A percentile compares a stretch with the other conserved stretches of the same genome.
Conservation (phyloP, 106 monocot species). For the Gastrodia elata region DNA sequence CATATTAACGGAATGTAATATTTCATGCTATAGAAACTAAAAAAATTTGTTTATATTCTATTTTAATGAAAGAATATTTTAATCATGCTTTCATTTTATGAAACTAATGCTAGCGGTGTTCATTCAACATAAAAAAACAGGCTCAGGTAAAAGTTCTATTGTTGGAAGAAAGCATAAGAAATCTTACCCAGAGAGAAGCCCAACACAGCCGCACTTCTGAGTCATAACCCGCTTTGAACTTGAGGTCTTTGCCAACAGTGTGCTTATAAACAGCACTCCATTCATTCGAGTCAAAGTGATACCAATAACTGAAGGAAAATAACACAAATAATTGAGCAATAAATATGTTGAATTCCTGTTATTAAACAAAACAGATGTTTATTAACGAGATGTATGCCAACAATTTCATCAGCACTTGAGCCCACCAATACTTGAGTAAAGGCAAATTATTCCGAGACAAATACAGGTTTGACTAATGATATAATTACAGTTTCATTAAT, state of each 20-base stretch:
- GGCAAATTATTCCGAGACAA: too few species aligned
- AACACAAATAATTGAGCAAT: background rate
- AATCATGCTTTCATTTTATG: background rate
- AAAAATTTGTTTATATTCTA: background rate
- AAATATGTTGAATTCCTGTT: too few species aligned
- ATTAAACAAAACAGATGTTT: too few species aligned
- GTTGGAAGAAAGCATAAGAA: background rate
- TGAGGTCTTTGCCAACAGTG: conserved; percentile 52
- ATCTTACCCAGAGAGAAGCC: conserved; percentile 88
- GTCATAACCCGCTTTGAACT: conserved; percentile 98
- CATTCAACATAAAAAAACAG: background rate
- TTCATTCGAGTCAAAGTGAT: conserved; percentile 55
- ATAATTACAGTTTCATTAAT: too few species aligned
- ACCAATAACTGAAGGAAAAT: conserved; percentile 51
- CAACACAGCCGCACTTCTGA: conserved; percentile 68
- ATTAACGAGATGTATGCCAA: too few species aligned
- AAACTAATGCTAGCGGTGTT: background rate
- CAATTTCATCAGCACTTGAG: too few species aligned
- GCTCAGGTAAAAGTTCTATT: too few species aligned
- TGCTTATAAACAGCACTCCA: conserved; percentile 90
- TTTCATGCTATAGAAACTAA: background rate
- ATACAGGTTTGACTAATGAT: too few species aligned
- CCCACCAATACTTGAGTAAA: too few species aligned
- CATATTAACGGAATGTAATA: background rate
- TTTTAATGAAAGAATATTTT: background rate